Conservation (phyloP, 352 stramenopile genomes). For the Globisporangium middletonii region DNA sequence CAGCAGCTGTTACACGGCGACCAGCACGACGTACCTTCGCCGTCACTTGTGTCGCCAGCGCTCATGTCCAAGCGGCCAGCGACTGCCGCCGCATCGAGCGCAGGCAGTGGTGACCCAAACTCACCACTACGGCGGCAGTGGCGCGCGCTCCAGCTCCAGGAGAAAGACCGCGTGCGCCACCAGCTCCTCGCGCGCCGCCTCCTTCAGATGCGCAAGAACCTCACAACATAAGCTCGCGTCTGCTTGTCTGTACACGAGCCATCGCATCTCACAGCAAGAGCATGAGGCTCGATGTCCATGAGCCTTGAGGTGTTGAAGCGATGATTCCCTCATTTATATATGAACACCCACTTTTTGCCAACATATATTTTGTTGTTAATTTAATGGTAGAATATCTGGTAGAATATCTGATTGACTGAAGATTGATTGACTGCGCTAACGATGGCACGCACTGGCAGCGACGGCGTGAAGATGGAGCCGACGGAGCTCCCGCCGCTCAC, state of each 20-base stretch:
- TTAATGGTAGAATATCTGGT: too few relatives aligned
- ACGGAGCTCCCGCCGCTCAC: not conserved
- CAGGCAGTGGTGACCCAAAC: not conserved
- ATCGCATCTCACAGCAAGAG: too few relatives aligned
- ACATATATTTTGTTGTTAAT: too few relatives aligned
- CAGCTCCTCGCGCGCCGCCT: constrained; percentile 40
- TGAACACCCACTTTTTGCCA: too few relatives aligned
- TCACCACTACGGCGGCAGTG: constrained; percentile 29
- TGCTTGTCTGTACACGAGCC: too few relatives aligned
- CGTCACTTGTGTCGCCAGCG: not conserved
- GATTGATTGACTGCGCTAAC: too few relatives aligned
- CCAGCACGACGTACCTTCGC: not conserved
- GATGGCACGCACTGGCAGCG: too few relatives aligned
- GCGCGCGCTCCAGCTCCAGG: constrained; percentile 53
- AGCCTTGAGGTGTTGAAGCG: too few relatives aligned
- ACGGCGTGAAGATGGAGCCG: too few relatives aligned
- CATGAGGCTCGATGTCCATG: too few relatives aligned
- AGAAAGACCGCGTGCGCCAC: constrained; percentile 51
- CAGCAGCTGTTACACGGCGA: constrained; percentile 7
- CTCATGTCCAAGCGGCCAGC: constrained; percentile 2
- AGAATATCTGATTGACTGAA: too few relatives aligned
- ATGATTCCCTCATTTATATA: too few relatives aligned
- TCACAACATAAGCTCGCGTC: constrained; percentile 20
- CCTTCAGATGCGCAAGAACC: constrained; percentile 44
- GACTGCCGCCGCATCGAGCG: not conserved